Percentiles rank a stretch among this genome's conserved stretches.
phyloP scores from a whole-genome alignment of 352 stramenopile genomes.

The Phytophthora rubi region DNA sequence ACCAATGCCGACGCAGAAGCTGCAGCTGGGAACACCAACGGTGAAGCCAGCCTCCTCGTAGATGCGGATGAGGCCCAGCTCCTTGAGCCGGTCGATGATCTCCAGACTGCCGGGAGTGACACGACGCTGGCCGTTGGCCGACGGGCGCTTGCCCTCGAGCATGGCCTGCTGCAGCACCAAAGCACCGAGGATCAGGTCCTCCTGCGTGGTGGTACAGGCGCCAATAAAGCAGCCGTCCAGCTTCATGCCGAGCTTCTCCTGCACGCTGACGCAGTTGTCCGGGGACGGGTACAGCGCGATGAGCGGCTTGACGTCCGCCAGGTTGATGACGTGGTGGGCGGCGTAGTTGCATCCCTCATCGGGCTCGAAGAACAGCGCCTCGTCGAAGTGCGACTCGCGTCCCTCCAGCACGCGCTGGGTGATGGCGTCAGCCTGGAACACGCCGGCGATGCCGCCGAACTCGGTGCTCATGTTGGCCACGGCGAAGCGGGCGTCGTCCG shows the following conservation, averaged over 20 bases:
- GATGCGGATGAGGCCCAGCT: slow-evolving; percentile 71
- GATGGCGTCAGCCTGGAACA: slow-evolving; percentile 80
- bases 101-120: slow-evolving; percentile 83
- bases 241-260: slow-evolving; percentile 76
- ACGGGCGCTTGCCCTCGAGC: slow-evolving; percentile 64
- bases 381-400: slow-evolving; percentile 67
- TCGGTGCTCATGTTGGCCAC: slow-evolving; percentile 88
- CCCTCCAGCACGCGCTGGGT: slow-evolving; percentile 63
- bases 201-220: slow-evolving; percentile 82
- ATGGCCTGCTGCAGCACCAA: slow-evolving; percentile 80
- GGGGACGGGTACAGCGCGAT: slow-evolving; percentile 82
- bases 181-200: slow-evolving; percentile 80
- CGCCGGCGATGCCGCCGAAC: slow-evolving; percentile 82
- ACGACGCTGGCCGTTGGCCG: slow-evolving; percentile 56
- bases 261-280: slow-evolving; percentile 79
- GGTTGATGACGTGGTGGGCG: slow-evolving; percentile 76
- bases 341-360: slow-evolving; percentile 78
- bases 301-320: slow-evolving; percentile 61
- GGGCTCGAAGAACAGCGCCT: slow-evolving; percentile 74
- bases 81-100: slow-evolving; percentile 68
- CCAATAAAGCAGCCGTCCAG: slow-evolving; percentile 87
- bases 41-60: slow-evolving; percentile 85
- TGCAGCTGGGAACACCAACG: slow-evolving; percentile 78
- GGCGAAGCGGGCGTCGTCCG: slow-evolving; percentile 82
- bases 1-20: slow-evolving; percentile 84